Percentiles rank a stretch among this genome's conserved stretches.
Evolutionary conservation across 208 protist species (phyloP).

Genomic region (Crithidia brevicula): DNA sequence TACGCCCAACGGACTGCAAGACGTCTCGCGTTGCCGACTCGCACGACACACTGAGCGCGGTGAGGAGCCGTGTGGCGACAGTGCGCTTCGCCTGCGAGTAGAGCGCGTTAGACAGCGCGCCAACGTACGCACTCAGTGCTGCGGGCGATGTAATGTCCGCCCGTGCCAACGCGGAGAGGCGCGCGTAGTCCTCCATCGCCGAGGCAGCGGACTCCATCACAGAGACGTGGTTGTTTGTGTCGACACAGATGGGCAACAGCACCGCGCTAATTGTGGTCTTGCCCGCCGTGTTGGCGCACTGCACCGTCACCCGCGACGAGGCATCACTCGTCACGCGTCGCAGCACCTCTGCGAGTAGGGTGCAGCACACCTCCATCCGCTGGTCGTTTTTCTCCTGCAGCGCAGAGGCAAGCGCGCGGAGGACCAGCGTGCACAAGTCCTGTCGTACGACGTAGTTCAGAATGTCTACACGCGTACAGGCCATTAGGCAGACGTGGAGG

Average conservation of each 20-base stretch:
- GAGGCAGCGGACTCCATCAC: constrained; percentile 50
- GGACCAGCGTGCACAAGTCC: constrained; percentile 48
- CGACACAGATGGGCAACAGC: constrained; percentile 60
- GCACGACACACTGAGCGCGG: constrained; percentile 45
- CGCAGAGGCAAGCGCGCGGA: constrained; percentile 46
- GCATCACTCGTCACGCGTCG: constrained; percentile 37
- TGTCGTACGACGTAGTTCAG: constrained; percentile 44
- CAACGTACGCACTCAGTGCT: constrained; percentile 26
- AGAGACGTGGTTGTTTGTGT: constrained; percentile 23
- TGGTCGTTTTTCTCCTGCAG: constrained; percentile 40
- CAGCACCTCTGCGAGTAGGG: constrained; percentile 46
- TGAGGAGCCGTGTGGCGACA: constrained; percentile 49
- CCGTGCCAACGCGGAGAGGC: constrained; percentile 43
- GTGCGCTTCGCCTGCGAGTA: constrained; percentile 29
- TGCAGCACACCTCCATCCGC: constrained; percentile 44
- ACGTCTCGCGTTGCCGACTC: constrained; percentile 27
- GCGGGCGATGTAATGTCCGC: constrained; percentile 44
- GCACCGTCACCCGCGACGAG: constrained; percentile 34
- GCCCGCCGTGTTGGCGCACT: constrained; percentile 44
- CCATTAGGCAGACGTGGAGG: constrained; percentile 37
- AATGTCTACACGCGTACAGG: constrained; percentile 29
- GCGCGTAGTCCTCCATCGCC: constrained; percentile 54
- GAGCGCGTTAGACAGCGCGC: constrained; percentile 38
- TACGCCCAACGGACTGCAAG: constrained; percentile 6
- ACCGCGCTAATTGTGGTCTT: constrained; percentile 42